Base-by-base conservation (phyloP, 768 basidiomycete genomes). In the Tylopilus cervinicoccineus region DNA sequence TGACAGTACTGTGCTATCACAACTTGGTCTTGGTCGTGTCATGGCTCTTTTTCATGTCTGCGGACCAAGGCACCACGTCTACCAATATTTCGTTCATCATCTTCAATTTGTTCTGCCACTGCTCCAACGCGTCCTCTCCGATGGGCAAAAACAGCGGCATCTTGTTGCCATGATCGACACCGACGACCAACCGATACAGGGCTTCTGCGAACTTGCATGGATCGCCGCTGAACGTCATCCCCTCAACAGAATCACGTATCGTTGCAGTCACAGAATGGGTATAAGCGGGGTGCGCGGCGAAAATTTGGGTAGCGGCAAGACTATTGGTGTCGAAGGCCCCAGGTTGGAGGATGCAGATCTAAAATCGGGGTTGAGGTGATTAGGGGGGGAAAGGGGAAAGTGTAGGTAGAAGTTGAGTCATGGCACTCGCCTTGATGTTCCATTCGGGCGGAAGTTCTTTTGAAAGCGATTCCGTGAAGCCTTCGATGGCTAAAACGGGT, bases 281-380 rank as follows among this genome's bases (percentile, higher is more conserved):
- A 27, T 54, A 53, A 4, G 46, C 53, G 1, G 60, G 49, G 23
- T 56, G 49, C 4, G 7, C 4, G 2, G 55, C 48, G 11, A 52
- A 41, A 6, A 54, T 6, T n/a, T 32, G 9, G 20, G 16, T 39
- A n/a, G 38, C 12, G 2, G 45, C 26, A 26, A 54, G 4, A 5
- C 28, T 38, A 12, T 58, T 50, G 16, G 59, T 48, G 36, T 51
- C 44, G 34, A 65, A 65, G 0, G 16, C 37, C 8, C 57, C 63
- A 0, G 53, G 45, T 43, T 58, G 41, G 26, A 62, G 26, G 42
- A 58, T 49, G 23, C 56, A 50, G 17, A 55, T 49, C 51, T 58
- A 32, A 14, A 32, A 14, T 13, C 11, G 13, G 24, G 7, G 7
- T 16, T 16, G 11, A 14, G n/a, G n/a, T n/a, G n/a, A n/a, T n/a